A percentile compares a stretch with the other conserved stretches of the same genome.
phyloP scores from a whole-genome alignment of 2,329 filamentous ascomycete genomes.

The Dothidotthia symphoricarpi region DNA sequence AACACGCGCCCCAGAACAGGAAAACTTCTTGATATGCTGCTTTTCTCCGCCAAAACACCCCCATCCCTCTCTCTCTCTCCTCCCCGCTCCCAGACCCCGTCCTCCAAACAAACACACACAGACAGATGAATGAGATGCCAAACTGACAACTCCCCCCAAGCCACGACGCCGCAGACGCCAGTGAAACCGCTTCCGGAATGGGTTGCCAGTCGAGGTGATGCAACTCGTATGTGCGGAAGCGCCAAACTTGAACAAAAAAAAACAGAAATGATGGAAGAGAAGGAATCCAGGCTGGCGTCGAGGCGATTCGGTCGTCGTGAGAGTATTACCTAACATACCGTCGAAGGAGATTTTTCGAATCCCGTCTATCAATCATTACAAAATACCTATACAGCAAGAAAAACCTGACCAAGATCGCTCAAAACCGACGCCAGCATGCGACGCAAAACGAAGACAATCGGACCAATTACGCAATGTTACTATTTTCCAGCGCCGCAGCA shows the following conservation, averaged over 20 bases:
- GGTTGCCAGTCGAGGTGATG: conserved; percentile 16
- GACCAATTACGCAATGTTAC: conserved; percentile 19
- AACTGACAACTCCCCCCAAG: conserved; percentile 17
- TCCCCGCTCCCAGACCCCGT: too few species aligned
- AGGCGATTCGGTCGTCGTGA: conserved; percentile 32
- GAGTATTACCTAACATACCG: conserved; percentile 36
- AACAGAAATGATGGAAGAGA: conserved; percentile 24
- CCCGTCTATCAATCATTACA: conserved; percentile 45
- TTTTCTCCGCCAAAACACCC: too few species aligned
- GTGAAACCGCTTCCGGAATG: conserved; percentile 22
- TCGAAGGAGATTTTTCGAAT: conserved; percentile 38
- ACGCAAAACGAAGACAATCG: conserved; percentile 24
- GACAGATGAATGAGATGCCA: conserved; percentile 26
- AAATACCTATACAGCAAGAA: conserved; percentile 43
- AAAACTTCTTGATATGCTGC: conserved; percentile 32
- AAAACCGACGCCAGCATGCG: conserved; percentile 39
- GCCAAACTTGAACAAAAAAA: conserved; percentile 22
- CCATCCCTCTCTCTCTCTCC: too few species aligned
- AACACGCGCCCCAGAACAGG: conserved; percentile 7
- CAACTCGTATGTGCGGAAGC: conserved; percentile 19
- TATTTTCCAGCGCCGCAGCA: conserved; percentile 65
- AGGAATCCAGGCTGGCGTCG: conserved; percentile 28
- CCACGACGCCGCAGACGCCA: conserved; percentile 31
- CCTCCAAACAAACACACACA: conserved; percentile 21
- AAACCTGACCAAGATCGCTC: conserved; percentile 36